A percentile compares a stretch with the other conserved stretches of the same genome.
Conservation (phyloP, 192 early-diverging fungal genomes). For the Ambispora gerdemannii region DNA sequence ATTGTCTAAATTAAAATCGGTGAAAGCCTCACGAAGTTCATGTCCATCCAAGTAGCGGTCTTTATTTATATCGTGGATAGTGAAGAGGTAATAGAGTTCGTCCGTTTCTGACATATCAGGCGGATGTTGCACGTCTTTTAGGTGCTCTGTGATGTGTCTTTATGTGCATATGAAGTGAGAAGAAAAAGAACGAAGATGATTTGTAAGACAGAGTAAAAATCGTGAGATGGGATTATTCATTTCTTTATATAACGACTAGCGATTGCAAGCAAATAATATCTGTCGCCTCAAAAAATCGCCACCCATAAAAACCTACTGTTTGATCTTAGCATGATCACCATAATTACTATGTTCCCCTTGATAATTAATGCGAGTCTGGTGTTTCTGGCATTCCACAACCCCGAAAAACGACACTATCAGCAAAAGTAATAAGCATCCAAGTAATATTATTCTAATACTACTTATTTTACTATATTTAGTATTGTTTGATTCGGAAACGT, state of each 20-base stretch:
- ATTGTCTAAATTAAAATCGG: slow-evolving; percentile 38
- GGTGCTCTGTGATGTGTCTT: slow-evolving; percentile 56
- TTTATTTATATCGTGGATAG: slow-evolving; percentile 69
- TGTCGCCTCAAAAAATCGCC: background rate
- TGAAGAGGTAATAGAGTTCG: slow-evolving; percentile 68
- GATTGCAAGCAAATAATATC: background rate
- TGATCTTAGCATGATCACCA: slow-evolving; percentile 48
- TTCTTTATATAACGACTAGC: no score
- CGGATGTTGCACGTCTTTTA: slow-evolving; percentile 49
- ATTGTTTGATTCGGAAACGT: no score
- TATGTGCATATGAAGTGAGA: no score
- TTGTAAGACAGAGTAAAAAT: slow-evolving; percentile 5
- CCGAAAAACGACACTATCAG: no score
- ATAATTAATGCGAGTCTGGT: slow-evolving; percentile 14
- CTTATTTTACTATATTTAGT: no score
- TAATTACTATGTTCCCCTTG: slow-evolving; percentile 54
- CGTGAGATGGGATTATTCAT: background rate
- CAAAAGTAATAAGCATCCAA: no score
- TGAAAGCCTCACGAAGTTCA: slow-evolving; percentile 64
- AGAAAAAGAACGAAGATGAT: background rate
- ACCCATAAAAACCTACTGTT: slow-evolving; percentile 39
- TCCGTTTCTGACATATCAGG: slow-evolving; percentile 49
- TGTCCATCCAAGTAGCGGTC: slow-evolving; percentile 75
- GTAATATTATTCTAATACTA: no score
- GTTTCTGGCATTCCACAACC: no score